Evolutionary conservation across 2,329 filamentous ascomycete species (phyloP).

Genomic region (Fusarium equiseti): DNA sequence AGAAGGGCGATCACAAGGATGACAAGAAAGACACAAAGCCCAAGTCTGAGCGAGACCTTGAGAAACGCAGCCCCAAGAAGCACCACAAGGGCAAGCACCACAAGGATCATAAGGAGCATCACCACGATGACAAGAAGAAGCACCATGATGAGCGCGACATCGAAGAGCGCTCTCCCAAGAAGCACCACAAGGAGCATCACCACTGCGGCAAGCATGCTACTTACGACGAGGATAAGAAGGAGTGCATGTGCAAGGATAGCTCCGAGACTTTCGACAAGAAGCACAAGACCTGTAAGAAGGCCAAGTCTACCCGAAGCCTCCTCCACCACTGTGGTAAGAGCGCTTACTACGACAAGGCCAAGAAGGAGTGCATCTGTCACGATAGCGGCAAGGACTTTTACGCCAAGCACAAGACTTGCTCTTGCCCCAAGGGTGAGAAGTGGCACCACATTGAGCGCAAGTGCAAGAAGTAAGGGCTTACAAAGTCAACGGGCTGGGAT

Average conservation of each 20-base stretch:
- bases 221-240: neutral
- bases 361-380: conserved; percentile 18
- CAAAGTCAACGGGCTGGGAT: neutral
- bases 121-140: neutral
- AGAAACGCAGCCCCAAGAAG: neutral
- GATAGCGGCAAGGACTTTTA: conserved; percentile 21
- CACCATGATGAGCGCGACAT: neutral
- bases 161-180: neutral
- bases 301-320: neutral
- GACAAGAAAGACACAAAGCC: conserved; percentile 13
- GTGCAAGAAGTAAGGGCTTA: conserved; percentile 6
- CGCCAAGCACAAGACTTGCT: conserved; percentile 24
- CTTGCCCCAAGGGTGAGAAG: conserved; percentile 32
- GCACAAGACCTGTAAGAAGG: conserved; percentile 1
- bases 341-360: conserved; percentile 13
- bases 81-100: neutral
- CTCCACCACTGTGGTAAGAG: conserved; percentile 26
- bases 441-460: conserved; percentile 25
- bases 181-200: neutral
- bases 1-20: neutral
- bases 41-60: neutral
- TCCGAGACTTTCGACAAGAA: neutral
- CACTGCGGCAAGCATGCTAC: conserved; percentile 1
- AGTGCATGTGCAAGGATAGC: neutral
- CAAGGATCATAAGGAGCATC: neutral